These are phyloP conservation scores for Mycena vitilis DNA, from an alignment of 768 basidiomycete species.

Conservation along the genomic window DNA sequence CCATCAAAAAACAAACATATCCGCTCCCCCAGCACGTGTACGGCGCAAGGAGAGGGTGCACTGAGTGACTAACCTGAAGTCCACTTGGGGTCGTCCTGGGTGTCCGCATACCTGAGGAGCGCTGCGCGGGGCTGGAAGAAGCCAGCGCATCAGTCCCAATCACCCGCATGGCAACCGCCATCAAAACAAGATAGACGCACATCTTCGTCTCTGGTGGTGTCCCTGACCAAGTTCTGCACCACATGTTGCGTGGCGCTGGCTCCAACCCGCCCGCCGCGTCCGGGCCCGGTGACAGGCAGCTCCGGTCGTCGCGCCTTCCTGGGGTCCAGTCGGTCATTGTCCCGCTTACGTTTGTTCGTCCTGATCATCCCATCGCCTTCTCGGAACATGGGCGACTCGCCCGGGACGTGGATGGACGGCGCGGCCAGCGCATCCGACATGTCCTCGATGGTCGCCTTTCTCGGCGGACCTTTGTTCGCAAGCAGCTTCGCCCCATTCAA, in stretches of 20 bases:
- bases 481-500: conserved; percentile 93
- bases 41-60: conserved; percentile 28
- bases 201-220: conserved; percentile 92
- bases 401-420: conserved; percentile 92
- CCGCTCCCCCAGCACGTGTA: conserved; percentile 33
- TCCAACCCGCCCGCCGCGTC: conserved; percentile 93
- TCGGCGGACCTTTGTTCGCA: conserved; percentile 86
- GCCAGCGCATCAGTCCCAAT: conserved; percentile 37
- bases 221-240: conserved; percentile 93
- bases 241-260: conserved; percentile 98
- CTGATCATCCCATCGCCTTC: conserved; percentile 79
- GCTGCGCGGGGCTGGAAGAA: conserved; percentile 91
- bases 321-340: conserved; percentile 89
- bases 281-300: conserved; percentile 92
- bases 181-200: conserved; percentile 69
- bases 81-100: conserved; percentile 86
- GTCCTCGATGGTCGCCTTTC: conserved; percentile 87
- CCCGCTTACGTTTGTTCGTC: conserved; percentile 88
- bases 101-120: conserved; percentile 89
- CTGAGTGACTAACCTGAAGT: conserved; percentile 74
- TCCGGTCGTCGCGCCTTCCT: conserved; percentile 94
- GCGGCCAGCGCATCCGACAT: conserved; percentile 87
- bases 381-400: conserved; percentile 91
- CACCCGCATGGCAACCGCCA: conserved; percentile 38
- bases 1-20: conserved; percentile 59